Evolutionary conservation across 1,284 basidiomycete species (phyloP).

Genomic region (Trichosporon sp.): DNA sequence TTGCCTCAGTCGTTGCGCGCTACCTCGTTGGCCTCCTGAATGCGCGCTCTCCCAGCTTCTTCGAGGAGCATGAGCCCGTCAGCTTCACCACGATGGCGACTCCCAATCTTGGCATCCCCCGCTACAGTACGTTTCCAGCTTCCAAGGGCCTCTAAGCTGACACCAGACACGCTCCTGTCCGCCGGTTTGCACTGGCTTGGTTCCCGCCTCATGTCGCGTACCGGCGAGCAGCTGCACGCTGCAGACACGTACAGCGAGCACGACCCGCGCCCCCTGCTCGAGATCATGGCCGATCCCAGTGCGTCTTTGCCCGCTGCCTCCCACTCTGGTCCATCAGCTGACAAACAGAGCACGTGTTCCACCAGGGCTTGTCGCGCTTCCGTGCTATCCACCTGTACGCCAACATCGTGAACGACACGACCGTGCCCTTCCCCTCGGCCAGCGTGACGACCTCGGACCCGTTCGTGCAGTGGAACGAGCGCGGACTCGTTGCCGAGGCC

Average conservation of each 20-base stretch:
- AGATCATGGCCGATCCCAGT: slow-evolving; percentile 83
- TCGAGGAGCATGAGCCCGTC: slow-evolving; percentile 33
- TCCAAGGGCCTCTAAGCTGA: not conserved
- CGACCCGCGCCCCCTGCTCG: slow-evolving; percentile 64
- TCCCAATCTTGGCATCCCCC: slow-evolving; percentile 41
- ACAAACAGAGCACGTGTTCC: slow-evolving; percentile 64
- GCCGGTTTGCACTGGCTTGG: slow-evolving; percentile 60
- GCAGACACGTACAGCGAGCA: slow-evolving; percentile 66
- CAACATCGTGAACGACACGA: slow-evolving; percentile 71
- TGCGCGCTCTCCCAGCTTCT: slow-evolving; percentile 43
- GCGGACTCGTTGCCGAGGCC: slow-evolving; percentile 62
- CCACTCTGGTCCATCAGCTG: not conserved
- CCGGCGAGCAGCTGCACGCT: slow-evolving; percentile 75
- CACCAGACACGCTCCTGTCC: slow-evolving; percentile 56
- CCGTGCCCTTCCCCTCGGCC: slow-evolving; percentile 76
- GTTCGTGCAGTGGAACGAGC: slow-evolving; percentile 59
- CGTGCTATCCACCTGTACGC: slow-evolving; percentile 72
- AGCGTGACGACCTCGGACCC: slow-evolving; percentile 67
- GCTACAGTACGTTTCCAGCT: slow-evolving; percentile 36
- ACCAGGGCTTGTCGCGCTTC: slow-evolving; percentile 68
- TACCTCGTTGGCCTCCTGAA: slow-evolving; percentile 44
- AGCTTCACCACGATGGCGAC: slow-evolving; percentile 45
- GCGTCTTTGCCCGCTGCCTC: slow-evolving; percentile 33
- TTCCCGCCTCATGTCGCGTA: slow-evolving; percentile 69
- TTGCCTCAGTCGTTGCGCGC: slow-evolving; percentile 40